These are phyloP conservation scores for Pharnaceum exiguum DNA, from an alignment of 148 eudicot species.

Conservation along the genomic window DNA sequence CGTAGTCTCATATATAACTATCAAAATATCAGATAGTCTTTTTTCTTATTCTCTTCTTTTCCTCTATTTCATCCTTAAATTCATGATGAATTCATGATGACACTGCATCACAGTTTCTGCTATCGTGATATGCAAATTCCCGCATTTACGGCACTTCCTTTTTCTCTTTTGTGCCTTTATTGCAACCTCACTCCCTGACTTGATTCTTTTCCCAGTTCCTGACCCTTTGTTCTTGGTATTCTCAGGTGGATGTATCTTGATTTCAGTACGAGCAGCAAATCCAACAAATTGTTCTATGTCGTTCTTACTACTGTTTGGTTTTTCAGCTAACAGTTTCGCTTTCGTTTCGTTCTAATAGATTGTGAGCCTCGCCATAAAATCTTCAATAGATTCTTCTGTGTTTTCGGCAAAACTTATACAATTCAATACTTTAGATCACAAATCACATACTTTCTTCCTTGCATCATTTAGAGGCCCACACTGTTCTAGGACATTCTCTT, in stretches of 20 bases:
- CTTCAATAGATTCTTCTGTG: neutral
- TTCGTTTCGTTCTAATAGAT: neutral
- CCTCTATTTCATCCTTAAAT: no score
- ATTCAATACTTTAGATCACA: neutral
- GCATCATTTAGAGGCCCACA: neutral
- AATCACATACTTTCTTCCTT: neutral
- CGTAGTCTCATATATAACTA: no score
- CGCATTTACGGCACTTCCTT: neutral
- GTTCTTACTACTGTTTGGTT: neutral
- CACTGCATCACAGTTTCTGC: neutral
- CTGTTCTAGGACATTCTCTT: neutral
- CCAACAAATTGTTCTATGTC: neutral
- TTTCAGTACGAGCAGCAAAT: neutral
- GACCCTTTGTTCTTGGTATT: neutral
- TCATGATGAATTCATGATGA: no score
- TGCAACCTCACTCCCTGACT: no score
- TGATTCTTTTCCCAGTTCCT: no score
- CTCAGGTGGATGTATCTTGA: no score
- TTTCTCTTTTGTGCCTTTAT: neutral
- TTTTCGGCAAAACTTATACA: neutral
- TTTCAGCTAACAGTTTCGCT: neutral
- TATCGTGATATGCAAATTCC: neutral
- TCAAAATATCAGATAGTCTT: no score
- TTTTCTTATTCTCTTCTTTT: no score
- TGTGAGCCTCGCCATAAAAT: neutral